Conservation (phyloP, 495 filamentous ascomycete genomes). For the Acidomyces sp. region DNA sequence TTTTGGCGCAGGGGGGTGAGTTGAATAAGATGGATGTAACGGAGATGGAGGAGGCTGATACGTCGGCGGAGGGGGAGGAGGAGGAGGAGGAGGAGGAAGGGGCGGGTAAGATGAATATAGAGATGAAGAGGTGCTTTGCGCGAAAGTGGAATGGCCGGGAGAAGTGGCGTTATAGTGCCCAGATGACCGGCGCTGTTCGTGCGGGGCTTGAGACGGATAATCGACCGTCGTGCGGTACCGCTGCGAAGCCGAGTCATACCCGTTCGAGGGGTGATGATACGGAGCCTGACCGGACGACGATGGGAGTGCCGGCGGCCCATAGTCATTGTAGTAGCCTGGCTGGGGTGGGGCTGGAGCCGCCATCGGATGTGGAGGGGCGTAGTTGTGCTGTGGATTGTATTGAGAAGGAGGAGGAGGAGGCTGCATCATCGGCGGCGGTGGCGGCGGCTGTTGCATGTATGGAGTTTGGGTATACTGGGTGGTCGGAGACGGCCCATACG, state of each 20-base stretch:
- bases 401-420: constrained; percentile 23
- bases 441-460: constrained; percentile 19
- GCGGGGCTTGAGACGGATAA: neutral
- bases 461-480: constrained; percentile 16
- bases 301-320: constrained; percentile 7
- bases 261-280: constrained; percentile 7
- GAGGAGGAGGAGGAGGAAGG: neutral
- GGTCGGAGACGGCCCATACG: constrained; percentile 21
- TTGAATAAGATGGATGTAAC: neutral
- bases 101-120: neutral
- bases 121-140: neutral
- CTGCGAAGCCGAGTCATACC: constrained; percentile 7
- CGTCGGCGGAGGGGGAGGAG: neutral
- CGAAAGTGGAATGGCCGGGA: neutral
- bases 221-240: constrained; percentile 11
- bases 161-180: neutral
- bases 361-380: constrained; percentile 14
- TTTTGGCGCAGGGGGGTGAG: neutral
- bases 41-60: constrained; percentile 6
- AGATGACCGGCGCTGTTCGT: constrained; percentile 7
- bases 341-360: constrained; percentile 6
- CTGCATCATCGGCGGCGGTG: constrained; percentile 25
- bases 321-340: constrained; percentile 19
- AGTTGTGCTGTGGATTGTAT: constrained; percentile 10
- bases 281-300: constrained; percentile 4